Evolutionary conservation across 176 grass and related monocot genomes (phyloP).

Genomic region (Dendrocalamus sinicus): DNA sequence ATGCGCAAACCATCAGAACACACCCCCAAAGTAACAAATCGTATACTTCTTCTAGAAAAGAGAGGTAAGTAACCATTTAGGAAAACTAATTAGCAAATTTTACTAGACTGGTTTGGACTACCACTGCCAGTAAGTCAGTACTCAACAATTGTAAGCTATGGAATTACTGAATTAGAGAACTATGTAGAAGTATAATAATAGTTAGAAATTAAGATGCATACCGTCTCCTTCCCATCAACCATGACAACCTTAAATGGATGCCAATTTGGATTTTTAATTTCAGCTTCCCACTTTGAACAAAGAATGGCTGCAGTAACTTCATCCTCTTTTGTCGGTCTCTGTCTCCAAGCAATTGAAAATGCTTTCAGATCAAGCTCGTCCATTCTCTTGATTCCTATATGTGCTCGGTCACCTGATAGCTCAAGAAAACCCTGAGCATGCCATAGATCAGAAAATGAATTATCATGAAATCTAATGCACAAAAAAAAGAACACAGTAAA

Average conservation of each 20-base stretch:
- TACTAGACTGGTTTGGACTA: too few species aligned
- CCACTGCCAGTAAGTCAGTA: too few species aligned
- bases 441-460: not conserved
- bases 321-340: conserved; percentile 46
- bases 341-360: conserved; percentile 46
- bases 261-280: conserved; percentile 56
- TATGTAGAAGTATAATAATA: not conserved
- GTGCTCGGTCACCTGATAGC: conserved; percentile 27
- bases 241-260: conserved; percentile 60
- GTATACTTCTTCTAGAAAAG: not conserved
- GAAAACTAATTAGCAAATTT: too few species aligned
- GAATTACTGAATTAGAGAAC: not conserved
- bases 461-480: not conserved
- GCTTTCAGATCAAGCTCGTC: conserved; percentile 60
- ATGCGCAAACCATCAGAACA: not conserved
- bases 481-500: not conserved
- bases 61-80: too few species aligned
- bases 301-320: conserved; percentile 36
- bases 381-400: conserved; percentile 61
- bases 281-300: conserved; percentile 62
- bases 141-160: not conserved
- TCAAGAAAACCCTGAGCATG: conserved; percentile 17
- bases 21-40: not conserved
- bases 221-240: conserved; percentile 44
- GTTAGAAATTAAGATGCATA: conserved; percentile 26